Conservation (phyloP, 2,329 filamentous ascomycete species). For the Epichloe bromicola region DNA sequence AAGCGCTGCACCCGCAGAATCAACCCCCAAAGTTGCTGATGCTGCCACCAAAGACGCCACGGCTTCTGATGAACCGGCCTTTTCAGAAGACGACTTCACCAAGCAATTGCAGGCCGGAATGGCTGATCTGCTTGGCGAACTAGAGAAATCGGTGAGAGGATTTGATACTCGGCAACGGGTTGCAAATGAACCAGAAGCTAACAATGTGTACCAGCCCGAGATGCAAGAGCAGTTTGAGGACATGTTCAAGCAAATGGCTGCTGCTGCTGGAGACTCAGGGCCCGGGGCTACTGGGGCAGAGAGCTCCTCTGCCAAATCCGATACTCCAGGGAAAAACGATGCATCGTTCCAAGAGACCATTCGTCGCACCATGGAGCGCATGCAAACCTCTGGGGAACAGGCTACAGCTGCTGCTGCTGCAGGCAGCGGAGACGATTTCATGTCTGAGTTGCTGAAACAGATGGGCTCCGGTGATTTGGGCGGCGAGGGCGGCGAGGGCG, state of each 20-base stretch:
- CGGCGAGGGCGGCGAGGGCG: conserved; percentile 42
- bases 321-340: conserved; percentile 24
- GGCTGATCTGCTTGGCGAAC: conserved; percentile 65
- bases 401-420: conserved; percentile 67
- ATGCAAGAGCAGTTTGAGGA: conserved; percentile 69
- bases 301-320: conserved; percentile 15
- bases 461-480: conserved; percentile 50
- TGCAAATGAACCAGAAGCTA: not conserved
- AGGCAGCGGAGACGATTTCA: conserved; percentile 59
- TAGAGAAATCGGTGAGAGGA: conserved; percentile 44
- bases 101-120: conserved; percentile 83
- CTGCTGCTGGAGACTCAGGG: conserved; percentile 21
- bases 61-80: conserved; percentile 23
- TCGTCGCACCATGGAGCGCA: conserved; percentile 84
- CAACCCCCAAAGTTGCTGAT: conserved; percentile 20
- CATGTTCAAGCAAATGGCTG: conserved; percentile 60
- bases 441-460: conserved; percentile 86
- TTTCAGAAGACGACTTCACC: conserved; percentile 66
- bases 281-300: conserved; percentile 1
- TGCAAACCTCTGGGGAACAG: conserved; percentile 78
- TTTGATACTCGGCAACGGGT: not conserved
- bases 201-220: conserved; percentile 35
- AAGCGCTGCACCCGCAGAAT: conserved; percentile 16
- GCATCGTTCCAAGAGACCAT: conserved; percentile 87
- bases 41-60: conserved; percentile 12